Evolutionary conservation across 345 rosid species (phyloP), one percentile per base, ranked within the genome.

Genomic region (Jatropha curcas): DNA sequence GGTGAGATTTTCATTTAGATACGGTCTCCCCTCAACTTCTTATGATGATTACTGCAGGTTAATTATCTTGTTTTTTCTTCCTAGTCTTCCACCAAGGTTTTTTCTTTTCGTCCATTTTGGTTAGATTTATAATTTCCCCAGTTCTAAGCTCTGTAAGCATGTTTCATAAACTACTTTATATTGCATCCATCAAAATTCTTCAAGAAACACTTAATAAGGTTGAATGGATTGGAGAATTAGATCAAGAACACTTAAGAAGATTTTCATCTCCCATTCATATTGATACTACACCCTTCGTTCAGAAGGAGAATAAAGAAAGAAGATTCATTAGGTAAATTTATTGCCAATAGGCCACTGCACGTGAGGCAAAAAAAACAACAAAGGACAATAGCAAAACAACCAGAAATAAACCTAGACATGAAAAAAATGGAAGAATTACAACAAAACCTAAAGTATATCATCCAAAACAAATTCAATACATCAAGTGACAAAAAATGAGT

Each of bases 401-500:
- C 19, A 10, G 27, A 4, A 11, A 6, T 19, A 24, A 13, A 55
- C 8, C 51, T 34, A 7, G 19, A 46, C 65, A 3, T 0, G 24
- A 69, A 33, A 58, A 69, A 24, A 34, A 19, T 7, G 72, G 72
- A 50, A 43, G 39, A 37, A 34, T 34, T 45, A 34, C 34, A 41
- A 25, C 17, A 31, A 60, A 60, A 31, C 51, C 9, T 8, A 68
- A n/a, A 50, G 17, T 17, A 48, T 48, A 41, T 48, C 9, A 37
- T 52, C 48, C 48, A 65, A 68, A 35, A 46, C 75, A 53, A 64
- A 48, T 39, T 34, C 27, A 52, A 59, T 60, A 67, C 53, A 50
- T 58, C 71, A n/a, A 62, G 30, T 58, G 24, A 60, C 70, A 4
- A 65, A 71, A 35, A 65, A 46, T 30, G 34, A 67, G 69, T 41